Evolutionary conservation across 2,329 filamentous ascomycete genomes (phyloP), one percentile per base, ranked within the genome.

Genomic region (Dendrostoma leiphaemia): DNA sequence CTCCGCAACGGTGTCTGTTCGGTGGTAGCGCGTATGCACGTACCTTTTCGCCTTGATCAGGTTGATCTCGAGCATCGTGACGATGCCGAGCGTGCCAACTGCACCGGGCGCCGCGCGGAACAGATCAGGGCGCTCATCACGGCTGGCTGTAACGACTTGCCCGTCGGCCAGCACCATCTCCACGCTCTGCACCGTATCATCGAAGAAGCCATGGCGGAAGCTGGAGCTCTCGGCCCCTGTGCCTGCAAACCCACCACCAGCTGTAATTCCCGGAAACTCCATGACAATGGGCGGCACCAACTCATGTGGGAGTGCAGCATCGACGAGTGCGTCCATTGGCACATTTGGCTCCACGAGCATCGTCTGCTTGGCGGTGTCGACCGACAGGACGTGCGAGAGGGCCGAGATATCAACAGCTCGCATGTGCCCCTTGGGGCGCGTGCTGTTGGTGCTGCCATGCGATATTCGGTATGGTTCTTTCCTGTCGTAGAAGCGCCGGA

Each of bases 401-500:
- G 72, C 69, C 64, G 82, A 83, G 63, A 88, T 90, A 71, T 90
- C 86, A 60, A 91, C 76, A 54, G 74, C 72, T 55, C 68, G 72
- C 61, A 72, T 62, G 71, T 80, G 56, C 79, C 79, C 9, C 78
- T 83, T 47, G 15, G 79, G 79, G 3, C 80, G 83, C 44, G 89
- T 91, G 66, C 82, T 87, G 74, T 91, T 91, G 51, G 88, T 91
- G 35, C 84, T 86, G 62, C 88, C 89, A 74, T 91, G 88, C 67
- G 80, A 85, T 73, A 91, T 90, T 58, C 88, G 83, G 74, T 88
- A 91, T 21, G 86, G 81, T 65, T 77, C 71, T 46, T 70, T 67
- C 45, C 71, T 68, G 56, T 74, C 70, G 65, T 77, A 81, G 68
- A 76, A 77, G 63, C 68, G 63, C 55, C 74, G 72, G 49, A 81